Conservation (phyloP, 257 asterid genomes). For the Lithospermum erythrorhizon region DNA sequence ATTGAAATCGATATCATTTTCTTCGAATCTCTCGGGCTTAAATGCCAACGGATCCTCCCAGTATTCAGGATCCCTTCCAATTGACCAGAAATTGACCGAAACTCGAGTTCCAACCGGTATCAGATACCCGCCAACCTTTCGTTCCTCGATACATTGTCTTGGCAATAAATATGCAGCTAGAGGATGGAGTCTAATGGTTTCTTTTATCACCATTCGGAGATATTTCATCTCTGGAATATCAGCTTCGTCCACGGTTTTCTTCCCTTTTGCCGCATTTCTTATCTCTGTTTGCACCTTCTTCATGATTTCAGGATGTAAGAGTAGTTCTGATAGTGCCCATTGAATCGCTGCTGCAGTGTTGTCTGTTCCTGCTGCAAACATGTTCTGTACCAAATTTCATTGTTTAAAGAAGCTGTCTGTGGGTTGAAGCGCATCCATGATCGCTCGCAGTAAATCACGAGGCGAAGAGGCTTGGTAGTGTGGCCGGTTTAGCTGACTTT, state of each 20-base stretch:
- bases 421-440: too few species aligned
- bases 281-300: slow-evolving; percentile 35
- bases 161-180: slow-evolving; percentile 45
- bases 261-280: slow-evolving; percentile 28
- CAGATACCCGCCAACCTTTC: slow-evolving; percentile 23
- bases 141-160: slow-evolving; percentile 36
- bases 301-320: slow-evolving; percentile 29
- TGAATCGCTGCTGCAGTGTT: slow-evolving; percentile 42
- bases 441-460: too few species aligned
- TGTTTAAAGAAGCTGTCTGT: too few species aligned
- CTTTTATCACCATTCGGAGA: slow-evolving; percentile 43
- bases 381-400: slow-evolving; percentile 26
- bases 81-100: slow-evolving; percentile 48
- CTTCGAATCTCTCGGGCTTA: slow-evolving; percentile 39
- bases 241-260: slow-evolving; percentile 22
- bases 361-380: slow-evolving; percentile 72
- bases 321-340: slow-evolving; percentile 57
- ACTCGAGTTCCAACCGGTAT: slow-evolving; percentile 36
- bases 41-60: slow-evolving; percentile 39
- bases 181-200: slow-evolving; percentile 38
- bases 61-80: slow-evolving; percentile 39
- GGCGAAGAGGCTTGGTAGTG: too few species aligned
- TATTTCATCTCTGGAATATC: slow-evolving; percentile 35
- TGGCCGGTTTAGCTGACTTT: too few species aligned
- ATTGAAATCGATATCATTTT: slow-evolving; percentile 35